Conservation (phyloP, 495 filamentous ascomycete species). For the Poronia punctata region DNA sequence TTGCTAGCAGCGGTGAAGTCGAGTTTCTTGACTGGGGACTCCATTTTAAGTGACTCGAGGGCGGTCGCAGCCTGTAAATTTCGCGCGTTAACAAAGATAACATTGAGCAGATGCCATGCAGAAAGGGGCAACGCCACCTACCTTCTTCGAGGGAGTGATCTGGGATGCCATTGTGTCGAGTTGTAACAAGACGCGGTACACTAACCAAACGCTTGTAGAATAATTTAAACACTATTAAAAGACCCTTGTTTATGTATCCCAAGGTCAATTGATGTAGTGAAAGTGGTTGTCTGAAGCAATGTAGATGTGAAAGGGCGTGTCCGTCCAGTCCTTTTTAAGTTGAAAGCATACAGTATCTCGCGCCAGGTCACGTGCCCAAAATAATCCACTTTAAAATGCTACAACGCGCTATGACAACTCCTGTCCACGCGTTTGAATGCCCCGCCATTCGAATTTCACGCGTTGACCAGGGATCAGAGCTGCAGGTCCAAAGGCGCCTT, state of each 20-base stretch:
- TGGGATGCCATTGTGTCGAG: conserved; percentile 55
- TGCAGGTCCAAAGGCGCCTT: background rate
- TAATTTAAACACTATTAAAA: too few relatives aligned
- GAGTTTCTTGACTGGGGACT: conserved; percentile 86
- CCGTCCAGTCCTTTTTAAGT: conserved; percentile 19
- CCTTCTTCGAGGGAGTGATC: conserved; percentile 84
- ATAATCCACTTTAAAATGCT: conserved; percentile 7
- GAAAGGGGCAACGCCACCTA: conserved; percentile 30
- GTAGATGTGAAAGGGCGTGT: conserved; percentile 14
- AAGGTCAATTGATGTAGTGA: conserved; percentile 2
- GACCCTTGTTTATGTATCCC: too few relatives aligned
- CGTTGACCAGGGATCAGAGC: conserved; percentile 7
- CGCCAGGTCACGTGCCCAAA: conserved; percentile 23
- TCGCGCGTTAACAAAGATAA: conserved; percentile 30
- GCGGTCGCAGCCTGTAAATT: conserved; percentile 66
- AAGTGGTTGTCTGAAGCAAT: conserved; percentile 16
- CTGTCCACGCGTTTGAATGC: conserved; percentile 3
- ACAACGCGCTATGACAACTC: conserved; percentile 4
- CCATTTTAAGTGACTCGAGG: conserved; percentile 86
- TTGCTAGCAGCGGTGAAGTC: conserved; percentile 64
- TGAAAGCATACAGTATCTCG: conserved; percentile 12
- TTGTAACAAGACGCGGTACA: background rate
- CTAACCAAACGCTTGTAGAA: conserved; percentile 11
- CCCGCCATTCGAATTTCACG: conserved; percentile 21
- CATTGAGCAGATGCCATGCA: background rate